These are phyloP conservation scores for Zygoascus tannicola DNA, from an alignment of 805 yeast species.

Conservation along the genomic window DNA sequence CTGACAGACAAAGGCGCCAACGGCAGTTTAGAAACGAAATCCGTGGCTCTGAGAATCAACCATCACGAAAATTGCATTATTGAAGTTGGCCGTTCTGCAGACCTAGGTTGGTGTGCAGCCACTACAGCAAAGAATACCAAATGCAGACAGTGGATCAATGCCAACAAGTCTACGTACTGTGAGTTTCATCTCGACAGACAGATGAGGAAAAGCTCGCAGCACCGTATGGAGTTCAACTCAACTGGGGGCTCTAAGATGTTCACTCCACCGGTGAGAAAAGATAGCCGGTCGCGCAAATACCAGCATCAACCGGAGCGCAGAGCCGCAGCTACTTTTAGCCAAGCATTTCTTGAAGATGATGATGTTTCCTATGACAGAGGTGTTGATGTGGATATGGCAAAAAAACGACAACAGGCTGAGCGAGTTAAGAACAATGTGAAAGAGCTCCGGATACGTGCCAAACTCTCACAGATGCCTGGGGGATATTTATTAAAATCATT, in stretches of 20 bases:
- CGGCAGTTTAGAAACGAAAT: constrained; percentile 27
- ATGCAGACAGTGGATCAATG: constrained; percentile 58
- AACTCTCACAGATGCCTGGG: constrained; percentile 21
- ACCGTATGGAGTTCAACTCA: constrained; percentile 66
- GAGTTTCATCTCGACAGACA: constrained; percentile 59
- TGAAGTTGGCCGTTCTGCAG: constrained; percentile 63
- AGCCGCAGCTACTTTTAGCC: constrained; percentile 20
- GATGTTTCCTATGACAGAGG: constrained; percentile 1
- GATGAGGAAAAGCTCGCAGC: constrained; percentile 42
- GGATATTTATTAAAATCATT: constrained; percentile 20
- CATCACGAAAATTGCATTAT: constrained; percentile 45
- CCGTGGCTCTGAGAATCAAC: constrained; percentile 48
- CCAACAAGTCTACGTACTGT: constrained; percentile 47
- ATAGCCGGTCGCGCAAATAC: neutral
- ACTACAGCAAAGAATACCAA: constrained; percentile 37
- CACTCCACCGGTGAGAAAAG: no score
- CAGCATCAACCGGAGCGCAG: constrained; percentile 7
- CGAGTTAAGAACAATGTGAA: constrained; percentile 16
- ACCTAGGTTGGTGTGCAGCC: constrained; percentile 60
- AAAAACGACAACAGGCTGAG: constrained; percentile 27
- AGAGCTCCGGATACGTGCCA: constrained; percentile 29
- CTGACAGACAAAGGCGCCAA: constrained; percentile 22
- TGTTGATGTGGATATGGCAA: neutral
- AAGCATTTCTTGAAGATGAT: constrained; percentile 4
- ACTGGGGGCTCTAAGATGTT: no score